Base-by-base conservation (phyloP, 2,329 filamentous ascomycete genomes). In the Meredithiella fracta region DNA sequence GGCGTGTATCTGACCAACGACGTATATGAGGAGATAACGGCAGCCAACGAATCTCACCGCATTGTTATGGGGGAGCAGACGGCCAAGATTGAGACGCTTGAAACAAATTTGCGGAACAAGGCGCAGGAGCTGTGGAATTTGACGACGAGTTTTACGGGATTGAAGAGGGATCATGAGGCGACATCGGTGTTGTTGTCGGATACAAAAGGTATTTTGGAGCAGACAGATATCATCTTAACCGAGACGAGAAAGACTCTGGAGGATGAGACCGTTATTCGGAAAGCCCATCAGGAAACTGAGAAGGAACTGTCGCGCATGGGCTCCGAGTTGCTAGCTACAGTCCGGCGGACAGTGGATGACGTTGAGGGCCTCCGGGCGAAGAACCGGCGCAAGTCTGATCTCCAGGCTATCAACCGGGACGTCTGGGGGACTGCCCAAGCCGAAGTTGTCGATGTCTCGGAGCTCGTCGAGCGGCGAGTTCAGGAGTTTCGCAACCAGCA, bases 1-100 rank as follows among this genome's bases (percentile, higher is more conserved):
- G 92, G 92, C 54, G 91, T 98, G 1, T 97, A 97, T 65, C 75
- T 98, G 34, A 85, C 91, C 0, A 85, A 87, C 57, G 89, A 95
- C 58, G 79, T 79, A 15, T 96, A 89, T 64, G 91, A 97, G 65
- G 86, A 94, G 63, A 85, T 98, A 70, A 91, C 83, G 0, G 85
- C 86, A 3, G 83, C 95, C 66, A 96, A 86, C 68, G 92, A 98
- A 68, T 95, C 91, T 1, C 79, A 90, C 54, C 78, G 88, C 11
- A 96, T 97, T 60, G 77, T 97, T 40, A 85, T 84, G 62, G 91
- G 97, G 63, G 92, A 98, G 66, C 91, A 97, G 64, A 78, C 82
- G 6, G 89, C 91, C 62, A 91, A 88, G 67, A 89, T 98, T 50
- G 88, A 94, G 65, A 90, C 87, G 0, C 83, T 97, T 71, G 92